Base-by-base conservation (phyloP, 352 stramenopile species). In the Pythium vanterpoolii region DNA sequence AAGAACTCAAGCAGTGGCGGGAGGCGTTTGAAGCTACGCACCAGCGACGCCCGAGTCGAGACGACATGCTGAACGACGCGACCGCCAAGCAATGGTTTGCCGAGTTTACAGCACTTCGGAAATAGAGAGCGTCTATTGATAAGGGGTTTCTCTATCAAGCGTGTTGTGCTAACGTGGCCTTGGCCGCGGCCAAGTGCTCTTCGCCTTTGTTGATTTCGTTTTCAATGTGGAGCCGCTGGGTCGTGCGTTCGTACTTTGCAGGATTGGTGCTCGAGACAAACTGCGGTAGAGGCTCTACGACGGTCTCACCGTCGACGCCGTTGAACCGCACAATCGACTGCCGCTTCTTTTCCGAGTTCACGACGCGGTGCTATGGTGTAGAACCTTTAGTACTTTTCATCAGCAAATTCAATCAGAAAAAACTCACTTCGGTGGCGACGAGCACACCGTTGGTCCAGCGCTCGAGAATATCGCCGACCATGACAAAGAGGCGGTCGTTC, bases 261-360 rank as follows among this genome's bases (percentile, higher is more conserved):
- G 83, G 81, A 26, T 76, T 82, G 11, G 64, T 42, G 0, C 60
- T 53, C 2, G 78, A 76, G 13, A 89, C 73, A 45, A 94, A 94
- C 10, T 51, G 36, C 4, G 80, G 57, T 11, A 94, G 69, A 16
- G 84, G 79, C 36, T 76, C 79, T 10, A 94, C 73, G 38, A 90
- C 56, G 0, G 84, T 89, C 47, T 91, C 76, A 14, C 82, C 79
- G 33, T 90, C 76, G 0, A 83, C 74, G 27, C 82, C 84, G 48
- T 92, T 90, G 69, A 94, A 94, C 11, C 84, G 82, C 34, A 94
- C 81, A 34, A 92, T 92, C 3, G 84, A 92, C 55, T 92, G 80
- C 5, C 84, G 82, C 67, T 89, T 87, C 48, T 81, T 76, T 31
- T 83, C 69, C 16, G 75, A 77, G 68, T 88, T 90, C 50, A 88